phyloP scores from a whole-genome alignment of 495 filamentous ascomycete species.

The Endocarpon pusillum region DNA sequence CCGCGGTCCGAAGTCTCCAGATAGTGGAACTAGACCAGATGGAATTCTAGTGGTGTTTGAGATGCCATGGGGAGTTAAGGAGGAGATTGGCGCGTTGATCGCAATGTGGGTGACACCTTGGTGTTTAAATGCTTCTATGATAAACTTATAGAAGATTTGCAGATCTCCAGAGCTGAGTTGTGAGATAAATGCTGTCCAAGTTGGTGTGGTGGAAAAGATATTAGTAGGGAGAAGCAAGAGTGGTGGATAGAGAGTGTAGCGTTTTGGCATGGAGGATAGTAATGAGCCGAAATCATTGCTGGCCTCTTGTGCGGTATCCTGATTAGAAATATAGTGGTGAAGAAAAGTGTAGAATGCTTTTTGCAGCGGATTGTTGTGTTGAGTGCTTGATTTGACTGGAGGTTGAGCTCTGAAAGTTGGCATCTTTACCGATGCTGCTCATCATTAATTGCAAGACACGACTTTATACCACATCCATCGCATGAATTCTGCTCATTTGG shows the following conservation, averaged over 20 bases:
- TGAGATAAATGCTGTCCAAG: slow-evolving; percentile 30
- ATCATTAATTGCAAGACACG: too few relatives aligned
- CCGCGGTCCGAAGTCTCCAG: slow-evolving; percentile 50
- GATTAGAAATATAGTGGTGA: background rate
- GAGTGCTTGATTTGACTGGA: too few relatives aligned
- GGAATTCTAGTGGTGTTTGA: slow-evolving; percentile 57
- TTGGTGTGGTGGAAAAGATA: slow-evolving; percentile 28
- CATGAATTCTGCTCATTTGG: too few relatives aligned
- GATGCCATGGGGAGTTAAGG: slow-evolving; percentile 10
- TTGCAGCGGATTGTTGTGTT: too few relatives aligned
- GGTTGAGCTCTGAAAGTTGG: too few relatives aligned
- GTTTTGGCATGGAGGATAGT: slow-evolving; percentile 32
- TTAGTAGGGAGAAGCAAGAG: slow-evolving; percentile 49
- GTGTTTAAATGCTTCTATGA: slow-evolving; percentile 24
- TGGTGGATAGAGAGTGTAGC: slow-evolving; percentile 53
- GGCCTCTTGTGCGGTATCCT: background rate
- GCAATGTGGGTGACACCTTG: slow-evolving; percentile 48
- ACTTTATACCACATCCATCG: too few relatives aligned
- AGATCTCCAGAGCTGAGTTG: slow-evolving; percentile 14
- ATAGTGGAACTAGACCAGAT: slow-evolving; percentile 37
- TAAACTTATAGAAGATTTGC: slow-evolving; percentile 29
- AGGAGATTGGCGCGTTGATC: slow-evolving; percentile 51
- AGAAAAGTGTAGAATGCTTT: too few relatives aligned
- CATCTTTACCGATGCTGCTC: too few relatives aligned
- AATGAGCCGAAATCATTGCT: slow-evolving; percentile 4